Base-by-base conservation (phyloP, 768 basidiomycete genomes). In the Suillus clintonianus region DNA sequence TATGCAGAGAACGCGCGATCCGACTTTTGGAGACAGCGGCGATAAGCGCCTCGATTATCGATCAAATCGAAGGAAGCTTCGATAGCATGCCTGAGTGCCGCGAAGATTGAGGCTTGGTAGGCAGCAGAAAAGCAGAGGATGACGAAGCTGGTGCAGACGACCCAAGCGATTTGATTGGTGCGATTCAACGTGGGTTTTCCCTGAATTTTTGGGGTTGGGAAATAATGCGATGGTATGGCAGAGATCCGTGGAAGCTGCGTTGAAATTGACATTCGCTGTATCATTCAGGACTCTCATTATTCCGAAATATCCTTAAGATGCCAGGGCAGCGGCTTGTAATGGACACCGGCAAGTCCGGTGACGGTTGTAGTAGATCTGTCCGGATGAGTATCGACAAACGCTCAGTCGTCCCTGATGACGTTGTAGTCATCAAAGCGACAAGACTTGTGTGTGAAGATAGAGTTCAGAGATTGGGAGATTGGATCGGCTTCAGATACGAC, bases 21-120 rank as follows among this genome's bases (percentile, higher is more conserved):
- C 39, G 17, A 57, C 27, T 27, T 41, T 57, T 57, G 24, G 37
- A 39, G 34, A 58, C 24, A 36, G 54, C 41, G 60, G 47, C 62
- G 73, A 70, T 72, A 72, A 64, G 68, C 64, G 64, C 63, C 30
- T 54, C 48, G 61, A 71, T 69, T 65, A 70, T 76, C 69, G 64
- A 72, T 70, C 55, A 57, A 53, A 57, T 57, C 48, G 64, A 66
- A 65, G n/a, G 61, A 51, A 60, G 60, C 66, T 65, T 73, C 69
- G 51, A 65, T 53, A 55, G 41, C 54, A 39, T 34, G 36, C 64
- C 67, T 64, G 65, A 65, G 64, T 57, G 24, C 56, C 39, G 56
- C 56, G 41, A 57, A 57, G 56, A 57, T 41, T 57, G 24, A 64
- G 66, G 59, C 66, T 74, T 66, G 74, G 73, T 73, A 74, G 65